These are phyloP conservation scores for Hygrophorus pudorinus DNA, from an alignment of 768 basidiomycete genomes.

Conservation along the genomic window DNA sequence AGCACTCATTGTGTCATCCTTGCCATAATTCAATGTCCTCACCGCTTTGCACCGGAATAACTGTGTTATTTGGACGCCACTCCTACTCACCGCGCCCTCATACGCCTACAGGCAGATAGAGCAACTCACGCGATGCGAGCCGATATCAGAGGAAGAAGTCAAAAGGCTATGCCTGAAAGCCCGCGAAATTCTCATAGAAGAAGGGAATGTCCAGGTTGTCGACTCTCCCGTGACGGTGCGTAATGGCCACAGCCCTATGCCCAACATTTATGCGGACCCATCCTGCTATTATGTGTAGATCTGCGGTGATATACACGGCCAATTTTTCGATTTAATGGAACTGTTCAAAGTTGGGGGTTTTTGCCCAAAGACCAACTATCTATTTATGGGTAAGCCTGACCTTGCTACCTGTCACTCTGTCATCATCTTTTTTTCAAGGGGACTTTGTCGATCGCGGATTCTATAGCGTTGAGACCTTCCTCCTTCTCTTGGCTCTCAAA, in stretches of 20 bases:
- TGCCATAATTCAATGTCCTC: neutral
- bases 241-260: conserved; percentile 18
- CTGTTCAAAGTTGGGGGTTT: conserved; percentile 88
- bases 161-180: conserved; percentile 94
- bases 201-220: conserved; percentile 93
- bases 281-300: conserved; percentile 41
- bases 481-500: conserved; percentile 89
- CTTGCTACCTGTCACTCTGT: conserved; percentile 1
- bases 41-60: neutral
- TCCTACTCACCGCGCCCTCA: neutral
- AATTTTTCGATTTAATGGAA: conserved; percentile 95
- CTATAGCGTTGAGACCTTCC: conserved; percentile 94
- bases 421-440: conserved; percentile 40
- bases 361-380: conserved; percentile 89
- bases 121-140: conserved; percentile 87
- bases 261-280: conserved; percentile 6
- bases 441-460: conserved; percentile 98
- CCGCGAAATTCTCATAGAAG: conserved; percentile 92
- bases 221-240: conserved; percentile 92
- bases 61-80: neutral
- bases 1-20: neutral
- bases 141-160: conserved; percentile 92
- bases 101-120: conserved; percentile 70
- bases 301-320: conserved; percentile 95
- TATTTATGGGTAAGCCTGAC: conserved; percentile 77